Percentiles rank a stretch among this genome's conserved stretches.
Conservation (phyloP, 306 rosid species). For the Malus fusca region DNA sequence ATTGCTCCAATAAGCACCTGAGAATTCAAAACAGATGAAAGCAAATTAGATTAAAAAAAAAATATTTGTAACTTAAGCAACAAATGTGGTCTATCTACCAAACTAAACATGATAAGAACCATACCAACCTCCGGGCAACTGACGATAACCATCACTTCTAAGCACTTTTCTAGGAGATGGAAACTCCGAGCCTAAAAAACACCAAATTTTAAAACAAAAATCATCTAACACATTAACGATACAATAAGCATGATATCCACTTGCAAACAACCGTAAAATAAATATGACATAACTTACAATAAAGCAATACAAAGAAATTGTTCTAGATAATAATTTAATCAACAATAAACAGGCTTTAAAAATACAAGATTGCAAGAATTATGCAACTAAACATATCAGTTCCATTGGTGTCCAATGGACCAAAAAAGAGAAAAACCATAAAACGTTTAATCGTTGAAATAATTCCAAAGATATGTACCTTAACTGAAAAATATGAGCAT, state of each 20-base stretch:
- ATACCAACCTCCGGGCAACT: conserved; percentile 58
- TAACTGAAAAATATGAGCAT: background rate
- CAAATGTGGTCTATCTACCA: background rate
- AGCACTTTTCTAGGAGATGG: conserved; percentile 40
- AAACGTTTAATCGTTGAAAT: background rate
- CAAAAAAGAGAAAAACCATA: background rate
- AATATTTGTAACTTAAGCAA: background rate
- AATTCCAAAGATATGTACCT: background rate
- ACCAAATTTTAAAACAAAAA: conserved; percentile 2
- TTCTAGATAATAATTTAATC: background rate
- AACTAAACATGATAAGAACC: background rate
- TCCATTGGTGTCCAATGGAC: background rate
- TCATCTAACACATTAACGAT: background rate
- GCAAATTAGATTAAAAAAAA: background rate
- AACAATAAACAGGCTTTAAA: background rate
- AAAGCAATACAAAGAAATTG: background rate
- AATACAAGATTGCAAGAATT: background rate
- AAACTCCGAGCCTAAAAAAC: conserved; percentile 44
- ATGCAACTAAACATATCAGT: background rate
- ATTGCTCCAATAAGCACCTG: conserved; percentile 67
- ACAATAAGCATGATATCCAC: background rate
- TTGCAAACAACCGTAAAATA: background rate
- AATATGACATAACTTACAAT: background rate
- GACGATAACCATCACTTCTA: conserved; percentile 41
- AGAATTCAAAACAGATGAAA: conserved; percentile 11